Base-by-base conservation (phyloP, 257 asterid species). In the Petunia secreta region DNA sequence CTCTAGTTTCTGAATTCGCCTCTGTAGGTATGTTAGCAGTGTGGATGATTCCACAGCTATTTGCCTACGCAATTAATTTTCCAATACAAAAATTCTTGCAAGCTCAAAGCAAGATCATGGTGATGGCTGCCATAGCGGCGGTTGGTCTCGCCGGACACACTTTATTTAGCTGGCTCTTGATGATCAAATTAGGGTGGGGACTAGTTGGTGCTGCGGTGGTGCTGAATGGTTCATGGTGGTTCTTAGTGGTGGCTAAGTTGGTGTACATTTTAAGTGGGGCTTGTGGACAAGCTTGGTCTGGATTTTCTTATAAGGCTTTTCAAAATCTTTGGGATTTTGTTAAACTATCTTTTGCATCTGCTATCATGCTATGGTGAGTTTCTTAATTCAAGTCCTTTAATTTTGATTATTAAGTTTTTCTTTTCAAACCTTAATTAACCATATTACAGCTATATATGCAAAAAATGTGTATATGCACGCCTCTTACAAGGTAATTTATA, bases 21-120 rank as follows among this genome's bases (percentile, higher is more conserved):
- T 80, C 48, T 66, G 86, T 91, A 3, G 95, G 91, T 8, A 83
- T 8, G 0, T 86, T 87, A 10, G 80, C 93, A 0, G 6, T 87
- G 8, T 91, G 91, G 92, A 91, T 91, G 94, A 90, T 91, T 57
- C 96, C 96, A 1, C 94, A 90, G 65, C 84, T 91, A 16, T 89
- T 82, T 15, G 96, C 93, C 0, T 91, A 89, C 64, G 92, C 93
- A 0, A 2, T 89, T 41, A 87, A 88, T 66, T 91, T 91, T 64
- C 91, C 95, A 0, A 88, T 84, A 13, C 91, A 87, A n/a, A 91
- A 88, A 80, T 91, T 89, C 78, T 63, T 91, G 79, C 95, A 91
- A 81, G 87, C 95, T 2, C 93, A 91, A 59, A 91, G 96, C 90
- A 89, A 89, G 83, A 87, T 89, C 44, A 11, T 80, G 13, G 88